These are phyloP conservation scores for Paraurostyla sp. DNA, from an alignment of 73 alveolate genomes.

Conservation along the genomic window DNA sequence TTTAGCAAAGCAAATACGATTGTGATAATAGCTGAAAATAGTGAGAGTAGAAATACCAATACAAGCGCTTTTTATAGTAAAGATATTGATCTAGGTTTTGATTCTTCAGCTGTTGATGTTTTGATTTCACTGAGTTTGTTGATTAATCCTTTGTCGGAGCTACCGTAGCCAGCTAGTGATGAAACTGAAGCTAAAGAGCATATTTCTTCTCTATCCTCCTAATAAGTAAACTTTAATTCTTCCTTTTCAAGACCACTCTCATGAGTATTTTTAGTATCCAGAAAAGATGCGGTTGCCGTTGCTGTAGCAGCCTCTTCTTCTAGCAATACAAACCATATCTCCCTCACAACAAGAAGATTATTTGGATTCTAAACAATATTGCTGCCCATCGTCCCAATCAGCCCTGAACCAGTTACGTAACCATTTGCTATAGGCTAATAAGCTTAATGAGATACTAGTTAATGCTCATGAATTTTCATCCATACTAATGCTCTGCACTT, in stretches of 20 bases:
- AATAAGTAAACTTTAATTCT: constrained; percentile 63
- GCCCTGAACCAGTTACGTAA: constrained; percentile 17
- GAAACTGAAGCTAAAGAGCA: constrained; percentile 61
- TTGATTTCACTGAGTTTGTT: constrained; percentile 64
- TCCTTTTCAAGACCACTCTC: constrained; percentile 49
- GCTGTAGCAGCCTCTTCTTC: constrained; percentile 63
- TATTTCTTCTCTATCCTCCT: constrained; percentile 65
- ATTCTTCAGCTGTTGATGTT: constrained; percentile 60
- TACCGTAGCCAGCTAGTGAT: constrained; percentile 59
- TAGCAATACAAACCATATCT: constrained; percentile 61
- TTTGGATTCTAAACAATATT: neutral
- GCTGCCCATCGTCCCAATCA: constrained; percentile 35
- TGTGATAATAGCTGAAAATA: constrained; percentile 31
- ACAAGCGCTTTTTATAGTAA: constrained; percentile 7
- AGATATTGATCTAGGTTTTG: constrained; percentile 49
- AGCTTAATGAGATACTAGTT: neutral
- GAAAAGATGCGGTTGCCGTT: constrained; percentile 63
- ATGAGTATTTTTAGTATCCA: constrained; percentile 58
- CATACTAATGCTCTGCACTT: constrained; percentile 64
- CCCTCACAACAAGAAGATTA: constrained; percentile 21
- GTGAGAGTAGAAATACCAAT: constrained; percentile 16
- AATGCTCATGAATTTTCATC: constrained; percentile 70
- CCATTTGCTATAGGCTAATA: neutral
- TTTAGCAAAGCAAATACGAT: constrained; percentile 24
- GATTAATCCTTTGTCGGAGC: constrained; percentile 53